Evolutionary conservation across 495 filamentous ascomycete species (phyloP).

Genomic region (Neurospora tetraspora): DNA sequence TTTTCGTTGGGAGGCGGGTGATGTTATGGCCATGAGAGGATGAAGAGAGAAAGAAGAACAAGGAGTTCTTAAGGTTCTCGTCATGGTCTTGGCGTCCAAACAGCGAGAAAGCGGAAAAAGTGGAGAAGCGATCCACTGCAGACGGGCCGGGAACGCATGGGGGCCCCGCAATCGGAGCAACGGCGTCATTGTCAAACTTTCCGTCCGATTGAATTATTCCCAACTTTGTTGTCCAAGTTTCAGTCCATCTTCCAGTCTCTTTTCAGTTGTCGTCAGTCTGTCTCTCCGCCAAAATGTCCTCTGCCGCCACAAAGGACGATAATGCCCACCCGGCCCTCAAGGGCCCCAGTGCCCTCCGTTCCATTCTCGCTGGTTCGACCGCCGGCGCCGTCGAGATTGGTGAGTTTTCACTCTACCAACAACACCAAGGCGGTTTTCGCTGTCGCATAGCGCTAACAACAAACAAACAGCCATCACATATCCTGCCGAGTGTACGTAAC

Average conservation of each 20-base stretch:
- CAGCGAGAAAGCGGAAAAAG: not conserved
- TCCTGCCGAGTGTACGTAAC: slow-evolving; percentile 76
- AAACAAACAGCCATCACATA: slow-evolving; percentile 75
- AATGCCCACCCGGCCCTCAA: slow-evolving; percentile 21
- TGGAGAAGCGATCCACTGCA: not conserved
- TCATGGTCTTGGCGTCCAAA: not conserved
- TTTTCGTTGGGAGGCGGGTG: too few relatives aligned
- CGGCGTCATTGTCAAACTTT: not conserved
- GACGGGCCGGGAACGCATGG: not conserved
- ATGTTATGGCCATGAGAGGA: too few relatives aligned
- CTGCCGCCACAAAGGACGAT: slow-evolving; percentile 18
- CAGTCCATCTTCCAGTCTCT: not conserved
- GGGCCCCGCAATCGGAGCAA: not conserved
- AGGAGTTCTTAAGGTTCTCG: not conserved
- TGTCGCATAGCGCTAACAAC: slow-evolving; percentile 8
- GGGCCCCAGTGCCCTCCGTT: slow-evolving; percentile 72
- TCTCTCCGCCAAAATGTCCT: slow-evolving; percentile 14
- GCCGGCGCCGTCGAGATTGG: slow-evolving; percentile 94
- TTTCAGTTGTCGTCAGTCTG: not conserved
- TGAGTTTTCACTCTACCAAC: slow-evolving; percentile 20
- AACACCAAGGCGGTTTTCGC: not conserved
- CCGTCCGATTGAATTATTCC: not conserved
- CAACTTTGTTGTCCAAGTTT: not conserved
- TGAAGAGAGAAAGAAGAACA: not conserved
- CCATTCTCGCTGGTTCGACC: slow-evolving; percentile 77